A percentile compares a stretch with the other conserved stretches of the same genome.
These are phyloP conservation scores for Umbilicaria muhlenbergii DNA, from an alignment of 495 filamentous ascomycete species.

Conservation along the genomic window DNA sequence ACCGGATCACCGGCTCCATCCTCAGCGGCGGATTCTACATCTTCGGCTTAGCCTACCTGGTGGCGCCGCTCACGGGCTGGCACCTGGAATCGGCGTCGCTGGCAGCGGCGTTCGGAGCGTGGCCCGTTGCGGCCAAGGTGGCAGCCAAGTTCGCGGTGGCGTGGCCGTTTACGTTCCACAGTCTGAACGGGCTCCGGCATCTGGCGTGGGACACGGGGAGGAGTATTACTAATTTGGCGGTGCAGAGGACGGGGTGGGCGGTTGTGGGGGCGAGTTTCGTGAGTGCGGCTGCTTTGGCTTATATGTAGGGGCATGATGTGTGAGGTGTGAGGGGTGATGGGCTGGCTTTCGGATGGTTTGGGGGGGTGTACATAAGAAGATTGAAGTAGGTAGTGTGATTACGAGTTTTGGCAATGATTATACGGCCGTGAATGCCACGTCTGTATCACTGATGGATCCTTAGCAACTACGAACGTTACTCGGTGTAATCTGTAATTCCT, in stretches of 20 bases:
- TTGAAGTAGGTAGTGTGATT: no score
- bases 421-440: no score
- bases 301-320: conserved; percentile 23
- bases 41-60: conserved; percentile 72
- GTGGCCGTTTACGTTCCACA: conserved; percentile 79
- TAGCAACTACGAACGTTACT: no score
- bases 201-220: conserved; percentile 68
- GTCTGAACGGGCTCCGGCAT: conserved; percentile 78
- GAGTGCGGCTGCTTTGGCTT: conserved; percentile 44
- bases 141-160: conserved; percentile 56
- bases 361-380: no score
- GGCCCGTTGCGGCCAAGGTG: conserved; percentile 54
- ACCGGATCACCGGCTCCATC: conserved; percentile 65
- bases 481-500: no score
- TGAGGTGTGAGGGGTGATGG: not conserved
- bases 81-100: conserved; percentile 71
- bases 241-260: conserved; percentile 60
- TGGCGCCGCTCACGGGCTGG: conserved; percentile 63
- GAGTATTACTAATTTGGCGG: conserved; percentile 50
- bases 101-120: conserved; percentile 58
- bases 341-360: no score
- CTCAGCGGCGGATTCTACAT: conserved; percentile 68
- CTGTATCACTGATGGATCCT: no score
- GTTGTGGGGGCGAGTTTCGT: conserved; percentile 53
- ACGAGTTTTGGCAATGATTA: no score